A percentile compares a stretch with the other conserved stretches of the same genome.
phyloP scores from a whole-genome alignment of 1,139 yeast genomes.

The Scheffersomyces titani region DNA sequence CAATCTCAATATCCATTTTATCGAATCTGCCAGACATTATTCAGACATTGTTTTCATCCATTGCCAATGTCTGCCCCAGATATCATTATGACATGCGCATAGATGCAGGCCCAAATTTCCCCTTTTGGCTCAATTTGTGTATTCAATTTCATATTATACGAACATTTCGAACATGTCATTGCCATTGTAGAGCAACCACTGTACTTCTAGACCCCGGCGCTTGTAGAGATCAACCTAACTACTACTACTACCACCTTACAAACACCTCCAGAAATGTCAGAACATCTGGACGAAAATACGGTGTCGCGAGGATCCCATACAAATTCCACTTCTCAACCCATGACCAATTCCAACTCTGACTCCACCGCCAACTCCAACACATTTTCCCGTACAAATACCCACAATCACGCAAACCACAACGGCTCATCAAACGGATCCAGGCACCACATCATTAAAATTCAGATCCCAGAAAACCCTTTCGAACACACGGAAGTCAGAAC shows the following conservation, averaged over 20 bases:
- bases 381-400: not conserved
- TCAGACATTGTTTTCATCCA: not conserved
- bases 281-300: not conserved
- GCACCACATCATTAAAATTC: constrained; percentile 6
- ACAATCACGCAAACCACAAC: not conserved
- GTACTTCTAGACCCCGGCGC: not conserved
- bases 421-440: not conserved
- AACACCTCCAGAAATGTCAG: not conserved
- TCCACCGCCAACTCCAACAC: not conserved
- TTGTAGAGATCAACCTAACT: not conserved
- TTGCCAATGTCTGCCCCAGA: not conserved
- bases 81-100: not conserved
- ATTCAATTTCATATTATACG: not conserved
- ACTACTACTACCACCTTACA: too few species aligned
- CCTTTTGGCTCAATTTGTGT: not conserved
- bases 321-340: not conserved
- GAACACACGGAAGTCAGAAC: constrained; percentile 27
- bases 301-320: not conserved
- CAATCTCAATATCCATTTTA: not conserved
- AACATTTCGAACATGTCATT: not conserved
- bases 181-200: not conserved
- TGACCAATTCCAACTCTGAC: not conserved
- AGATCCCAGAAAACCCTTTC: constrained; percentile 21
- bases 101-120: not conserved
- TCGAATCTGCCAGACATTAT: too few species aligned